phyloP scores from a whole-genome alignment of 305 asterid species.

The Withania somnifera region DNA sequence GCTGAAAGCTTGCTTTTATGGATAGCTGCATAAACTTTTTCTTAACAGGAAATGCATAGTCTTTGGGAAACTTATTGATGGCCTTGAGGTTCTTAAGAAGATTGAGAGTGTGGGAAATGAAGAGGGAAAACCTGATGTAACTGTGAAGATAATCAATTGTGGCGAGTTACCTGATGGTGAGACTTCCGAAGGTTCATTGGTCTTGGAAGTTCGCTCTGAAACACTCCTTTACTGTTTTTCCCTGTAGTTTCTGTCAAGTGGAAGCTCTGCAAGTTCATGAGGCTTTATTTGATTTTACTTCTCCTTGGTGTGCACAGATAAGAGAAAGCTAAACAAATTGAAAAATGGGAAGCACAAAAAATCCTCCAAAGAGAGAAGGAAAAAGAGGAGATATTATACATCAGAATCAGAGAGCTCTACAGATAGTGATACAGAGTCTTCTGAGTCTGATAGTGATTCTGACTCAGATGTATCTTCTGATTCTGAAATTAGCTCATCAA shows the following conservation, averaged over 20 bases:
- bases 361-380: too few species aligned
- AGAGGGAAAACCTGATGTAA: slow-evolving; percentile 78
- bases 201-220: not conserved
- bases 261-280: too few species aligned
- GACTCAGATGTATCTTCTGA: too few species aligned
- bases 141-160: slow-evolving; percentile 80
- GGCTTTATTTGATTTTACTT: too few species aligned
- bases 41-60: slow-evolving; percentile 70
- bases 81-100: slow-evolving; percentile 72
- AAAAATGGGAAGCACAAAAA: too few species aligned
- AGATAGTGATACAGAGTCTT: too few species aligned
- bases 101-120: slow-evolving; percentile 86
- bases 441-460: too few species aligned
- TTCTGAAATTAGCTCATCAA: too few species aligned
- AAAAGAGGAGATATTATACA: too few species aligned
- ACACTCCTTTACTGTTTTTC: not conserved
- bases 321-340: too few species aligned
- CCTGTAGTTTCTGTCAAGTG: not conserved
- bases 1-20: not conserved
- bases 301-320: too few species aligned
- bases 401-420: too few species aligned
- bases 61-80: slow-evolving; percentile 88
- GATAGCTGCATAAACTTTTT: not conserved
- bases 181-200: slow-evolving; percentile 7
- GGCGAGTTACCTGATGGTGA: slow-evolving; percentile 79